A percentile compares a stretch with the other conserved stretches of the same genome.
phyloP scores from a whole-genome alignment of 805 yeast species.

The Metschnikowia henanensis region DNA sequence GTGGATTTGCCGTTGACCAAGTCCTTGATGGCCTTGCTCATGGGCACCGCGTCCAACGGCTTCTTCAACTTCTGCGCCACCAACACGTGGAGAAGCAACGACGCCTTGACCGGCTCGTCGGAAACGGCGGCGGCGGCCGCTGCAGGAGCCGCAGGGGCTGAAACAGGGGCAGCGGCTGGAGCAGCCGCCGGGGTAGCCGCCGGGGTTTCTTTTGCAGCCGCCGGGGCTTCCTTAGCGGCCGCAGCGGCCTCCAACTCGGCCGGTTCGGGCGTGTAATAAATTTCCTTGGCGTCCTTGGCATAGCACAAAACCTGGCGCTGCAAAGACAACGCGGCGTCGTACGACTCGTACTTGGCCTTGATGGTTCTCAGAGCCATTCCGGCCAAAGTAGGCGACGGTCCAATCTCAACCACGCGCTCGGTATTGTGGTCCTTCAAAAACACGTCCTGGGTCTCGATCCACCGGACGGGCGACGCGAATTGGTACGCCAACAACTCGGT shows the following conservation, averaged over 20 bases:
- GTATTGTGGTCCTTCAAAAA: constrained; percentile 91
- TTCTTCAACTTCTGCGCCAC: constrained; percentile 97
- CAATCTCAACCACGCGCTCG: constrained; percentile 97
- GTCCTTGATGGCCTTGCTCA: constrained; percentile 93
- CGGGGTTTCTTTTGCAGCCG: constrained; percentile 35
- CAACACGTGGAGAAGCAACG: constrained; percentile 77
- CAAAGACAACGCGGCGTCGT: constrained; percentile 93
- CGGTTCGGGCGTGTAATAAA: constrained; percentile 90
- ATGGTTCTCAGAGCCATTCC: constrained; percentile 99
- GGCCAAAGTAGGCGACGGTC: constrained; percentile 98
- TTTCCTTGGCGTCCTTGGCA: constrained; percentile 94
- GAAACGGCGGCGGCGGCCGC: constrained; percentile 78
- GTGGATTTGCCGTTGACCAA: constrained; percentile 98
- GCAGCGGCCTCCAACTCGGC: constrained; percentile 41
- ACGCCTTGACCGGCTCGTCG: constrained; percentile 88
- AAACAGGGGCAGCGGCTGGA: constrained; percentile 54
- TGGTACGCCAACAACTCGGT: constrained; percentile 98
- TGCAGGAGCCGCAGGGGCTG: constrained; percentile 40
- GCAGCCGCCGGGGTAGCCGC: constrained; percentile 56
- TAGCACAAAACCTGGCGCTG: constrained; percentile 95
- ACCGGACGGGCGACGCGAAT: constrained; percentile 98
- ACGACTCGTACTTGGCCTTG: constrained; percentile 92
- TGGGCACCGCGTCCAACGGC: constrained; percentile 78
- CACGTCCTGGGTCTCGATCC: constrained; percentile 99
- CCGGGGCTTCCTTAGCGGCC: constrained; percentile 27